Evolutionary conservation across 768 basidiomycete genomes (phyloP).

Genomic region (Suillus placidus): DNA sequence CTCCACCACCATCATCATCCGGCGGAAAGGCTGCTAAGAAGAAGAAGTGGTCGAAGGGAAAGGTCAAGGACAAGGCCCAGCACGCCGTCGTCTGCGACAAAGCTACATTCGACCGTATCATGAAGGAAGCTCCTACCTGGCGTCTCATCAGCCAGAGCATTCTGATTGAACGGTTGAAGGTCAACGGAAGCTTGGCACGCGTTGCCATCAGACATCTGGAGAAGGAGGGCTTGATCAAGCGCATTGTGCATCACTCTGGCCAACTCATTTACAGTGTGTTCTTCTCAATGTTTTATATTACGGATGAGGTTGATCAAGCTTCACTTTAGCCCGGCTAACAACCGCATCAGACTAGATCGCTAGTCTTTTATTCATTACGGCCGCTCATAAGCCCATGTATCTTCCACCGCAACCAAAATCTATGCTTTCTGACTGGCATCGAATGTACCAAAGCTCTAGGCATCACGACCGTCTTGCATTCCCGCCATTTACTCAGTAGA

Average conservation of each 20-base stretch:
- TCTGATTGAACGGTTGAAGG: conserved; percentile 97
- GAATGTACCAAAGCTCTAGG: background rate
- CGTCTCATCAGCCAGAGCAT: conserved; percentile 97
- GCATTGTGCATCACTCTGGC: conserved; percentile 91
- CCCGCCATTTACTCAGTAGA: background rate
- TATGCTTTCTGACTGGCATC: conserved; percentile 29
- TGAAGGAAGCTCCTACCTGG: conserved; percentile 99
- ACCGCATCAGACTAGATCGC: conserved; percentile 41
- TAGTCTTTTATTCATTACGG: conserved; percentile 27
- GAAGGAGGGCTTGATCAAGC: conserved; percentile 93
- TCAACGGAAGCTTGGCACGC: conserved; percentile 94
- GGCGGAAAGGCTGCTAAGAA: conserved; percentile 95
- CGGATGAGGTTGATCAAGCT: conserved; percentile 7
- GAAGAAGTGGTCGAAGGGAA: conserved; percentile 99
- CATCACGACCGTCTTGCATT: background rate
- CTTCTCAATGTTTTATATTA: background rate
- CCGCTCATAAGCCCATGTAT: conserved; percentile 40
- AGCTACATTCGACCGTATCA: conserved; percentile 86
- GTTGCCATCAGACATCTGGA: conserved; percentile 89
- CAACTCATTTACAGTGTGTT: conserved; percentile 95
- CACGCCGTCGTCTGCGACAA: conserved; percentile 97
- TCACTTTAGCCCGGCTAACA: conserved; percentile 45
- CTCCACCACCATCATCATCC: conserved; percentile 61
- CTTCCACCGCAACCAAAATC: conserved; percentile 32
- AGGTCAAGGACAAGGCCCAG: conserved; percentile 99